Percentiles rank a stretch among this genome's conserved stretches.
These are phyloP conservation scores for Capronia epimyces DNA, from an alignment of 2,329 filamentous ascomycete species.

Conservation along the genomic window DNA sequence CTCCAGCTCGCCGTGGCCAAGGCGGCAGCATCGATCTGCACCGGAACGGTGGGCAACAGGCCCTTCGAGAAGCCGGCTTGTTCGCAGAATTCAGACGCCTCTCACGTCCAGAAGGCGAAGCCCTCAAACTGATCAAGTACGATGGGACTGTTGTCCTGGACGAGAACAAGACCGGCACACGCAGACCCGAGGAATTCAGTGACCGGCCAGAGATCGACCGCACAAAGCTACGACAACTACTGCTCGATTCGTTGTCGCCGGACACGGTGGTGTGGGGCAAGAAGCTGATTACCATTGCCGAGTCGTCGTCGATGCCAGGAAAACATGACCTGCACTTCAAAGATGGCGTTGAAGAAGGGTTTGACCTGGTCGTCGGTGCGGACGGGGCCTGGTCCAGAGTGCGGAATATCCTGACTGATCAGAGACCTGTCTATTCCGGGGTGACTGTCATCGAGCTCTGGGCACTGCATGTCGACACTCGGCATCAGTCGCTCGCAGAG, in stretches of 20 bases:
- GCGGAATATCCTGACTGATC: slow-evolving; percentile 31
- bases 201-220: slow-evolving; percentile 53
- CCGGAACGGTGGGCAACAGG: slow-evolving; percentile 46
- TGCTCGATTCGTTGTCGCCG: slow-evolving; percentile 44
- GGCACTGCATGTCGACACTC: slow-evolving; percentile 40
- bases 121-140: slow-evolving; percentile 44
- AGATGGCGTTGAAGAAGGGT: slow-evolving; percentile 17
- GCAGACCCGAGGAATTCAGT: slow-evolving; percentile 7
- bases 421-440: slow-evolving; percentile 27
- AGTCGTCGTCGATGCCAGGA: slow-evolving; percentile 1
- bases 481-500: slow-evolving; percentile 42
- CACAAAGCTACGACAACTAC: slow-evolving; percentile 40
- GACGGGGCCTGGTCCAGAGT: slow-evolving; percentile 41
- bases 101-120: slow-evolving; percentile 51
- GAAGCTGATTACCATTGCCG: slow-evolving; percentile 39
- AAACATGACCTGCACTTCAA: slow-evolving; percentile 16
- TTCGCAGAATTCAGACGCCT: slow-evolving; percentile 48
- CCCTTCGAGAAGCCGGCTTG: slow-evolving; percentile 48
- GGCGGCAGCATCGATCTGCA: slow-evolving; percentile 55
- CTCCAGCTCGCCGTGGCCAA: slow-evolving; percentile 43
- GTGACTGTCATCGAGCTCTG: slow-evolving; percentile 43
- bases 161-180: slow-evolving; percentile 27
- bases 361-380: slow-evolving; percentile 40
- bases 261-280: slow-evolving; percentile 46
- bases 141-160: slow-evolving; percentile 33